Base-by-base conservation (phyloP, 768 basidiomycete genomes). In the Leucosporidium yakuticum region DNA sequence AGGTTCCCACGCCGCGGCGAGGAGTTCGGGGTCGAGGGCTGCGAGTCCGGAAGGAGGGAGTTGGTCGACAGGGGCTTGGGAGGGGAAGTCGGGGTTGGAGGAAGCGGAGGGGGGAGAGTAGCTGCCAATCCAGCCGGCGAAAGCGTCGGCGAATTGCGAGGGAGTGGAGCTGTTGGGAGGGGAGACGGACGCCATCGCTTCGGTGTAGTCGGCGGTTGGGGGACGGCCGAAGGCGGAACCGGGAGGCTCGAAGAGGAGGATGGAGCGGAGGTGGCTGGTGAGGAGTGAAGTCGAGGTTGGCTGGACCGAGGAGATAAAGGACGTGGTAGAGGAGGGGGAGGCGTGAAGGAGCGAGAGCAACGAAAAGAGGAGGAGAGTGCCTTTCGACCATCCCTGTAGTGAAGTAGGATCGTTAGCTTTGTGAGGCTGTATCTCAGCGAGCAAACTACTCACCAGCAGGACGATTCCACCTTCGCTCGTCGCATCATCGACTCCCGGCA, bases 341-440 rank as follows among this genome's bases (percentile, higher is more conserved):
- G 47, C 2, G 1, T 48, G 6, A 29, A 73, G 65, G 25, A 60
- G 53, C 44, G 68, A 58, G 11, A 73, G 65, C 50, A 73, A 65
- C 0, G 71, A 69, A n/a, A 73, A 36, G 54, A 50, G 68, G 2
- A 62, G 68, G n/a, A 67, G 61, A 31, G 62, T 64, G n/a, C 71
- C 71, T 57, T 73, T 73, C 29, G 59, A 62, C 71, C 71, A 69
- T 32, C 64, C 59, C 65, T 70, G 65, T 53, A 15, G 14, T 2
- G 1, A 11, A 2, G 25, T 11, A 31, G 11, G 11, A 44, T 15
- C 12, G 12, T 36, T 36, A 29, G 15, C 12, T 27, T 19, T 15
- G 5, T 9, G 3, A 2, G 9, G 14, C 4, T 25, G 29, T 25
- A 15, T 6, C 4, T 4, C 6, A 56, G 55, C 12, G 27, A 5